Evolutionary conservation across 805 yeast genomes (phyloP).

Genomic region (Kodamaea kaohsiungensis): DNA sequence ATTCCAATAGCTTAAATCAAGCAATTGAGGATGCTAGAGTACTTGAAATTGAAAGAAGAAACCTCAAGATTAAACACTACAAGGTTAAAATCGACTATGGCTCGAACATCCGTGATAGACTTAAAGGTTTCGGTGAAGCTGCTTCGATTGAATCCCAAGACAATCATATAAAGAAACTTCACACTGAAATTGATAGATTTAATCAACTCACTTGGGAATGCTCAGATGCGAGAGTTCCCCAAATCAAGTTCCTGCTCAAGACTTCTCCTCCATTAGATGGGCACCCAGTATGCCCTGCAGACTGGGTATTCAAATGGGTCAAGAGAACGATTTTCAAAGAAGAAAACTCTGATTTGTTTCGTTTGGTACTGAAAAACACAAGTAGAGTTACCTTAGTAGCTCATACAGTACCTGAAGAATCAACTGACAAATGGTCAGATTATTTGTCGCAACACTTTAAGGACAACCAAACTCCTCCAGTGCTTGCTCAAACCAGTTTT

Average conservation of each 20-base stretch:
- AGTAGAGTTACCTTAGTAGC: conserved; percentile 6
- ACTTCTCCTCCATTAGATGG: conserved; percentile 5
- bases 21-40: conserved; percentile 3
- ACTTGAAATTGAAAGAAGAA: conserved; percentile 1
- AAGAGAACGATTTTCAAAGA: not conserved
- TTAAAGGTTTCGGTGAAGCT: not conserved
- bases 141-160: not conserved
- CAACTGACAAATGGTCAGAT: not conserved
- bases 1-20: not conserved
- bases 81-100: conserved; percentile 8
- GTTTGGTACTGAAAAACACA: not conserved
- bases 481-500: conserved; percentile 4
- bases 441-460: not conserved
- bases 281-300: conserved; percentile 7
- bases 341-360: not conserved
- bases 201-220: not conserved
- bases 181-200: conserved; percentile 4
- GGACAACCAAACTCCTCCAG: not conserved
- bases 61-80: conserved; percentile 7
- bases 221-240: not conserved
- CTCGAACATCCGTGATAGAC: not conserved
- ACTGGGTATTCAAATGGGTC: conserved; percentile 9
- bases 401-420: conserved; percentile 6
- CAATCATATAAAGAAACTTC: not conserved
- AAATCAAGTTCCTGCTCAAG: conserved; percentile 5